A percentile compares a stretch with the other conserved stretches of the same genome.
Conservation (phyloP, 257 asterid genomes). For the Haberlea rhodopensis region DNA sequence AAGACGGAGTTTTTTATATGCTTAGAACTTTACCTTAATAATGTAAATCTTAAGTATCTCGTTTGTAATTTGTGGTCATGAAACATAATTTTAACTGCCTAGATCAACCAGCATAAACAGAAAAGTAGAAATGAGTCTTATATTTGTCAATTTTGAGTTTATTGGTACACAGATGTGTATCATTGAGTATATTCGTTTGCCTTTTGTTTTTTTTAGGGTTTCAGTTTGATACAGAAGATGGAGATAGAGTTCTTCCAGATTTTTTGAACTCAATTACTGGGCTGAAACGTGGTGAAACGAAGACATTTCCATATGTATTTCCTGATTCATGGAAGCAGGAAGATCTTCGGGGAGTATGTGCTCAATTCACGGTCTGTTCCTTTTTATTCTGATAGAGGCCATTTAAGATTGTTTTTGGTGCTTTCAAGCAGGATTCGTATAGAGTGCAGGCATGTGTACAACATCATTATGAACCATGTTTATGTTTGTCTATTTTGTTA, state of each 20-base stretch:
- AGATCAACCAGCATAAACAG: no score
- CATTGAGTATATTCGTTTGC: no score
- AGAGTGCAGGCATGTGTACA: background rate
- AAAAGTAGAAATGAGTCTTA: no score
- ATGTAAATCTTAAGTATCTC: background rate
- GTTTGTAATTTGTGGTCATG: background rate
- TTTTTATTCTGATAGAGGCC: background rate
- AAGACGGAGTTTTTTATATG: background rate
- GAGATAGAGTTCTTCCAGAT: conserved; percentile 77
- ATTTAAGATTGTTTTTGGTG: background rate
- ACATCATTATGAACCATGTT: background rate
- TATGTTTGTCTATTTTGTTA: background rate
- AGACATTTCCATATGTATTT: conserved; percentile 73
- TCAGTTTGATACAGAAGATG: conserved; percentile 94
- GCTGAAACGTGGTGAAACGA: conserved; percentile 69
- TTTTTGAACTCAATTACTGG: conserved; percentile 64
- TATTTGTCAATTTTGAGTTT: no score
- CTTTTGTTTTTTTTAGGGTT: conserved; percentile 85
- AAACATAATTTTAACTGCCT: background rate
- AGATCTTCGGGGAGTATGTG: conserved; percentile 83
- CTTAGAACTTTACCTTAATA: background rate
- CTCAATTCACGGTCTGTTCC: conserved; percentile 30
- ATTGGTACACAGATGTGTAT: no score
- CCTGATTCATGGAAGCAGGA: conserved; percentile 93
- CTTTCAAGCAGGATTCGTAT: background rate